Base-by-base conservation (phyloP, 345 rosid species). In the Firmiana major region DNA sequence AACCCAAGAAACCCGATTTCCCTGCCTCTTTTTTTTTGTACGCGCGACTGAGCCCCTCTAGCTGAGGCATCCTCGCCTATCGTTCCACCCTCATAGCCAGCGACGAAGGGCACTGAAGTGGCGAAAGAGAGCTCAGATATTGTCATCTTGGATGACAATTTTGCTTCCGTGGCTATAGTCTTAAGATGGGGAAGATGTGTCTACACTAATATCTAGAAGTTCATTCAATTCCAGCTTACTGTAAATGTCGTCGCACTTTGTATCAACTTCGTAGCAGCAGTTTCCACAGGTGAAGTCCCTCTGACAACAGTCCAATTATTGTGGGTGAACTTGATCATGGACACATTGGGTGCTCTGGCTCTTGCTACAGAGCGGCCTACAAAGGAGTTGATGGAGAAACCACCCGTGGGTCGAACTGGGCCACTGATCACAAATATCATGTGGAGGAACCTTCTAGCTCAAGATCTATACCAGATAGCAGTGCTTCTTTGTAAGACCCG, bases 281-380 rank as follows among this genome's bases (percentile, higher is more conserved):
- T 90, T 83, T 93, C 91, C 1, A 86, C 94, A 0, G 93, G 97
- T 3, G 85, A 88, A 21, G 88, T 93, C 17, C 93, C 94, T 5
- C 55, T 93, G 48, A 86, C 91, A 0, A 93, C 92, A 0, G 94
- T 93, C 66, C 97, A 90, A 76, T 63, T 90, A 3, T 73, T 93
- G 48, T 93, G 94, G 97, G 97, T 93, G 81, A 91, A 91, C 68
- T 66, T 93, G 77, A 90, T 93, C 67, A 91, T 93, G 94, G 93
- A 90, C 80, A 91, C 98, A 1, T 83, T 93, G 2, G 98, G 98
- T 11, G 98, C 95, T 15, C 74, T 92, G 59, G 95, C 97, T 78
- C 85, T 92, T 1, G 97, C 98, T 1, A 90, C 97, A 0, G 93
- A 90, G 77, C 79, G 80, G 26, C 97, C 95, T 9, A 88, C 91